Evolutionary conservation across 2,329 filamentous ascomycete species (phyloP).

Genomic region (Aspergillus sp.): DNA sequence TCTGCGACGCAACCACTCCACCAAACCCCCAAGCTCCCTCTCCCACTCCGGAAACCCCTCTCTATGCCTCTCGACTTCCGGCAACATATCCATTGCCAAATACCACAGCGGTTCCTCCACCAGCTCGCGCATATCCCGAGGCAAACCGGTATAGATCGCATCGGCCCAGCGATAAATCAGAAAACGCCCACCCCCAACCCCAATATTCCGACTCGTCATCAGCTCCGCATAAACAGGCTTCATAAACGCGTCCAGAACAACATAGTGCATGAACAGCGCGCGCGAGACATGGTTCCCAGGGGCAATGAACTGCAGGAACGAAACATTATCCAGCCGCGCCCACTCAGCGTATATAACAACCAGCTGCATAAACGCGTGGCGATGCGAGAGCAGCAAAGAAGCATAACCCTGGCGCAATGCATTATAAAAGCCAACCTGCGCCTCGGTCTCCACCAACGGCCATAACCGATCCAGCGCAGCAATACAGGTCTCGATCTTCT

Average conservation of each 20-base stretch:
- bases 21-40: not conserved
- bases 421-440: conserved; percentile 19
- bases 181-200: not conserved
- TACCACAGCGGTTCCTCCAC: conserved; percentile 29
- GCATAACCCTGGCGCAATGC: conserved; percentile 12
- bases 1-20: not conserved
- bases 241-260: conserved; percentile 48
- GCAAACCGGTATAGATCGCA: conserved; percentile 34
- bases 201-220: not conserved
- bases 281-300: conserved; percentile 43
- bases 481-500: conserved; percentile 18
- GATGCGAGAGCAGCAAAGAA: not conserved
- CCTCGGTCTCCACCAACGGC: conserved; percentile 35
- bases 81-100: not conserved
- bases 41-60: not conserved
- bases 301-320: conserved; percentile 47
- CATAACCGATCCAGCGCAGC: conserved; percentile 20
- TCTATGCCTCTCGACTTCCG: not conserved
- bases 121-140: conserved; percentile 31
- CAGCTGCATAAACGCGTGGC: not conserved
- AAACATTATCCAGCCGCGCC: conserved; percentile 35
- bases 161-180: conserved; percentile 42
- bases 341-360: not conserved
- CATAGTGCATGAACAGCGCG: conserved; percentile 48
- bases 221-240: conserved; percentile 21